Conservation (phyloP, 306 rosid species). For the Myrica gale region DNA sequence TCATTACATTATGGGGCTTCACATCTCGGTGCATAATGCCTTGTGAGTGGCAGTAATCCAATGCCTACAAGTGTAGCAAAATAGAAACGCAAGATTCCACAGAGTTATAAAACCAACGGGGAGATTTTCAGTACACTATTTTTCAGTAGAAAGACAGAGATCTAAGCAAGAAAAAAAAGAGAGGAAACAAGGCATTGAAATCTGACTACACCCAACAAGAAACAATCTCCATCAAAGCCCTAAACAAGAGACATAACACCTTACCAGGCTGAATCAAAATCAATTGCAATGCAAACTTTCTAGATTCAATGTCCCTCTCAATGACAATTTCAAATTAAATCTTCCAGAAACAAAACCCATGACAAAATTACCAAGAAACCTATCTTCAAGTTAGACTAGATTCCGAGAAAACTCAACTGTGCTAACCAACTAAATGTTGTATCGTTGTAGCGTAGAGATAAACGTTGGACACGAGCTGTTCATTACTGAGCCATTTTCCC, state of each 20-base stretch:
- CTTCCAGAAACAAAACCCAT: background rate
- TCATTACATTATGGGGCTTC: conserved; percentile 64
- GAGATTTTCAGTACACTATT: conserved; percentile 6
- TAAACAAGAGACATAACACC: background rate
- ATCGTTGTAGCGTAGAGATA: too few relatives aligned
- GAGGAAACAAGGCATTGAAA: background rate
- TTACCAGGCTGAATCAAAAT: background rate
- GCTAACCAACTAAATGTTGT: too few relatives aligned
- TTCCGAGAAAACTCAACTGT: background rate
- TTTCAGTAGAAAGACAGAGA: background rate
- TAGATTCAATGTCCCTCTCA: background rate
- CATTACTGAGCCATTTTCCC: background rate
- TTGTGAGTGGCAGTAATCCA: conserved; percentile 63
- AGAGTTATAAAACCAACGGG: conserved; percentile 18
- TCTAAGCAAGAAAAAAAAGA: background rate
- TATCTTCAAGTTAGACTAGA: too few relatives aligned
- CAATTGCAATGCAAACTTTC: background rate
- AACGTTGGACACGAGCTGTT: too few relatives aligned
- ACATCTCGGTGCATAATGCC: conserved; percentile 68
- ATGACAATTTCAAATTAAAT: too few relatives aligned
- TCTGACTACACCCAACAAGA: background rate
- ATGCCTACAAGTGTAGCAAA: conserved; percentile 35
- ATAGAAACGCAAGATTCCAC: background rate
- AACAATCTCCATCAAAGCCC: background rate
- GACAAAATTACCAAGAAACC: too few relatives aligned